These are phyloP conservation scores for Cercophora samala DNA, from an alignment of 495 filamentous ascomycete species.

Conservation along the genomic window DNA sequence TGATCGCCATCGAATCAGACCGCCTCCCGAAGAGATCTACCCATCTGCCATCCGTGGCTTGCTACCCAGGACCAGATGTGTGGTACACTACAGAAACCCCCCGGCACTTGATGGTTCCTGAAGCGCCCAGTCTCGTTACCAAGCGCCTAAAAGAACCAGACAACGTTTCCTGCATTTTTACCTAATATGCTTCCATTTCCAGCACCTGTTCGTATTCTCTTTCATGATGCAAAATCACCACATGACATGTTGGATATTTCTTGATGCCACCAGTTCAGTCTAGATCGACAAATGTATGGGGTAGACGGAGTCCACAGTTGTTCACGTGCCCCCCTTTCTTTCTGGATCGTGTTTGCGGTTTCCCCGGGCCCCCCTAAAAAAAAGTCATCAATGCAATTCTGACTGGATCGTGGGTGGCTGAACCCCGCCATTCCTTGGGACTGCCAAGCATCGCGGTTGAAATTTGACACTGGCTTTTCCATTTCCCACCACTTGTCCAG, in stretches of 20 bases:
- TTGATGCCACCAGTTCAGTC: neutral
- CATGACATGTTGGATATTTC: neutral
- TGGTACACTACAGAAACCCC: neutral
- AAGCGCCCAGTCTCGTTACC: neutral
- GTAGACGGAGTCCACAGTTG: neutral
- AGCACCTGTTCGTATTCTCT: neutral
- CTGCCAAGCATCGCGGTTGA: neutral
- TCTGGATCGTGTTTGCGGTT: neutral
- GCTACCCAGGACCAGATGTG: neutral
- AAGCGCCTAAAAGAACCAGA: neutral
- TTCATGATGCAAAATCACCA: neutral
- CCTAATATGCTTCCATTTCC: neutral
- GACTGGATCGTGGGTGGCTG: neutral
- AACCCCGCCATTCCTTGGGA: neutral
- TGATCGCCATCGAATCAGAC: slow-evolving; percentile 18
- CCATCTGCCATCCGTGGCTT: neutral
- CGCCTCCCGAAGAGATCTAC: slow-evolving; percentile 1
- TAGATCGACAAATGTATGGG: neutral
- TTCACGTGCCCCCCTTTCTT: neutral
- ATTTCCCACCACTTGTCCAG: neutral
- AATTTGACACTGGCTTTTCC: neutral
- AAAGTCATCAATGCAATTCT: neutral
- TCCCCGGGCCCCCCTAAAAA: neutral
- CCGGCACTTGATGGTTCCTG: neutral
- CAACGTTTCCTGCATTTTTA: neutral